phyloP scores from a whole-genome alignment of 192 early-diverging fungal genomes.

The Powellomyces hirtus region DNA sequence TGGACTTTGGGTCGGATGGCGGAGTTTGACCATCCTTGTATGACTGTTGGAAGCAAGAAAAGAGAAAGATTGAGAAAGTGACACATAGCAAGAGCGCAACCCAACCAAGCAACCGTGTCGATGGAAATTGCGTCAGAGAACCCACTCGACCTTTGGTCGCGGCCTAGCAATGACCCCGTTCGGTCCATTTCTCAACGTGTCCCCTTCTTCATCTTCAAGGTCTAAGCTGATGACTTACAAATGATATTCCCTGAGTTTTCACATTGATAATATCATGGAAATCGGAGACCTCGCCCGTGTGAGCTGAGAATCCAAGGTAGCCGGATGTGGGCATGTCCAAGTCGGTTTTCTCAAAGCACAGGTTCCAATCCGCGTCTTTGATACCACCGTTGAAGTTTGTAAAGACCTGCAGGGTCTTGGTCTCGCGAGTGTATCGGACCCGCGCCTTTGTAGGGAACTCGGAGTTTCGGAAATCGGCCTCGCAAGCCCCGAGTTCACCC shows the following conservation, averaged over 20 bases:
- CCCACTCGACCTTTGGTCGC: too few relatives aligned
- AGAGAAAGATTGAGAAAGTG: not conserved
- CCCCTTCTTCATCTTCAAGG: too few relatives aligned
- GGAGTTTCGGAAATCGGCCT: slow-evolving; percentile 73
- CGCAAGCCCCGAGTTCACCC: slow-evolving; percentile 53
- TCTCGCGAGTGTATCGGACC: slow-evolving; percentile 72
- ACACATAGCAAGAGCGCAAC: not conserved
- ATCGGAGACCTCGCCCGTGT: slow-evolving; percentile 83
- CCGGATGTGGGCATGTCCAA: slow-evolving; percentile 72
- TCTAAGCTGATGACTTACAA: too few relatives aligned
- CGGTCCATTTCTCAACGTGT: too few relatives aligned
- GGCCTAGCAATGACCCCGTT: too few relatives aligned
- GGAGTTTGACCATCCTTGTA: not conserved
- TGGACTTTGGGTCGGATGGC: not conserved
- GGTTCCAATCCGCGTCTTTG: slow-evolving; percentile 63
- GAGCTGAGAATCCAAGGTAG: slow-evolving; percentile 89
- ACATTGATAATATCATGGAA: slow-evolving; percentile 42
- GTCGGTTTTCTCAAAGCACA: slow-evolving; percentile 80
- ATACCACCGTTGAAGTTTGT: slow-evolving; percentile 40
- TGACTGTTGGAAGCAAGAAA: not conserved
- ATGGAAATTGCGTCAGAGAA: too few relatives aligned
- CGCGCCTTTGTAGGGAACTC: slow-evolving; percentile 59
- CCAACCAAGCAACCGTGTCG: too few relatives aligned
- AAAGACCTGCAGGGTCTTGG: slow-evolving; percentile 55
- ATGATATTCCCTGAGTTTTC: slow-evolving; percentile 34